Conservation (phyloP, 257 asterid species). For the Fraxinus americana region DNA sequence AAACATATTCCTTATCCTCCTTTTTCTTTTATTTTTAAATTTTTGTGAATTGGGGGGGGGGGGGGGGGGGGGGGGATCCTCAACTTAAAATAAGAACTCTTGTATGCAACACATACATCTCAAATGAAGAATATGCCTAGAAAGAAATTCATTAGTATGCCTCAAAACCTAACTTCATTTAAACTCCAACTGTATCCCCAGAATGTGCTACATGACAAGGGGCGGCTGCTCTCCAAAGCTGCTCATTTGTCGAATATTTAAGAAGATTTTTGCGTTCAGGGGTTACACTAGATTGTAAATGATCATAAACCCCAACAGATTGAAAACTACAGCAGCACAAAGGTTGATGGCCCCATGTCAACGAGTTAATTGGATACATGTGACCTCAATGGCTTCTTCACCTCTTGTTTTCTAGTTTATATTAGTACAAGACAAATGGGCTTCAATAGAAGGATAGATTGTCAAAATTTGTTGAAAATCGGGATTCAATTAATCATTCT, state of each 20-base stretch:
- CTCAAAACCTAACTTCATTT: neutral
- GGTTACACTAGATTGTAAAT: constrained; percentile 1
- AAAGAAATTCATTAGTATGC: neutral
- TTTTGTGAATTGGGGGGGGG: neutral
- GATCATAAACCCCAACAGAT: neutral
- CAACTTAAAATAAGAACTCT: neutral
- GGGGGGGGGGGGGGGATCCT: neutral
- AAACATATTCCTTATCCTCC: neutral
- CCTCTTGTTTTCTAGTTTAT: neutral
- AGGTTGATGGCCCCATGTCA: neutral
- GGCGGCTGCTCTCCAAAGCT: neutral
- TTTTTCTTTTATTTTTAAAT: neutral
- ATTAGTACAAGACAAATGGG: neutral
- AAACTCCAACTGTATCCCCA: neutral
- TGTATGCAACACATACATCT: neutral
- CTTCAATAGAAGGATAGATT: neutral
- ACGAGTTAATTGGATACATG: neutral
- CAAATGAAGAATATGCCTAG: neutral
- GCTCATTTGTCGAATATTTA: neutral
- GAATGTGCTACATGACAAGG: neutral
- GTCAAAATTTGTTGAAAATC: neutral
- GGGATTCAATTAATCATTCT: neutral
- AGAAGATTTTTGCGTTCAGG: neutral
- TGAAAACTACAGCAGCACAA: neutral
- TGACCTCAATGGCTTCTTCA: neutral